These are phyloP conservation scores for Schizophyllum amplum DNA, from an alignment of 1,284 basidiomycete genomes.

Conservation along the genomic window DNA sequence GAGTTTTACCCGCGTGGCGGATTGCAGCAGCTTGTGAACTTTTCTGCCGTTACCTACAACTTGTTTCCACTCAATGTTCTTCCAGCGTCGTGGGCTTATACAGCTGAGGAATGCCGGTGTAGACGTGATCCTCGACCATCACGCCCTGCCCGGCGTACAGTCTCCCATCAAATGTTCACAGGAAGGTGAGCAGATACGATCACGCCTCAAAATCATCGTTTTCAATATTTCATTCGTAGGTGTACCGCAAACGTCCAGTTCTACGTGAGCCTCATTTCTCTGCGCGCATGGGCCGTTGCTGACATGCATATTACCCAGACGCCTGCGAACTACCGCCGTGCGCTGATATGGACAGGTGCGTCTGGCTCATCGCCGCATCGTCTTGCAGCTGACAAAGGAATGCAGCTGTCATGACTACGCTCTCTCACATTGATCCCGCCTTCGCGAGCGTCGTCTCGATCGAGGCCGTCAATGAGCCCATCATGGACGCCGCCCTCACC, in stretches of 20 bases:
- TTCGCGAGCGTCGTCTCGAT: slow-evolving; percentile 64
- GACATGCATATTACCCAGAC: slow-evolving; percentile 32
- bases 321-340: slow-evolving; percentile 62
- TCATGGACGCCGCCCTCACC: slow-evolving; percentile 56
- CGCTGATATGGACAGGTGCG: slow-evolving; percentile 54
- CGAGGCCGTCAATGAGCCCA: slow-evolving; percentile 70
- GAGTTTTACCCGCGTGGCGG: slow-evolving; percentile 69
- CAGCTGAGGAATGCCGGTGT: slow-evolving; percentile 58
- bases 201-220: too few relatives aligned
- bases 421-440: slow-evolving; percentile 59
- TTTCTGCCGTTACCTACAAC: not conserved
- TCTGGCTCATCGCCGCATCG: not conserved
- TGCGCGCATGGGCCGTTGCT: not conserved
- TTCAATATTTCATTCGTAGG: slow-evolving; percentile 17
- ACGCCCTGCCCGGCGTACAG: slow-evolving; percentile 69
- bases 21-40: slow-evolving; percentile 47
- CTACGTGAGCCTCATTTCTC: slow-evolving; percentile 41
- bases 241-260: slow-evolving; percentile 67
- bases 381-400: not conserved
- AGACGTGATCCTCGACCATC: slow-evolving; percentile 62
- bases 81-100: slow-evolving; percentile 49
- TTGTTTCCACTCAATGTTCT: not conserved
- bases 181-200: slow-evolving; percentile 38
- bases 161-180: slow-evolving; percentile 52
- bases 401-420: slow-evolving; percentile 57